Evolutionary conservation across 2,329 filamentous ascomycete species (phyloP), one percentile per base, ranked within the genome.

Genomic region (Diaporthe humulicola): DNA sequence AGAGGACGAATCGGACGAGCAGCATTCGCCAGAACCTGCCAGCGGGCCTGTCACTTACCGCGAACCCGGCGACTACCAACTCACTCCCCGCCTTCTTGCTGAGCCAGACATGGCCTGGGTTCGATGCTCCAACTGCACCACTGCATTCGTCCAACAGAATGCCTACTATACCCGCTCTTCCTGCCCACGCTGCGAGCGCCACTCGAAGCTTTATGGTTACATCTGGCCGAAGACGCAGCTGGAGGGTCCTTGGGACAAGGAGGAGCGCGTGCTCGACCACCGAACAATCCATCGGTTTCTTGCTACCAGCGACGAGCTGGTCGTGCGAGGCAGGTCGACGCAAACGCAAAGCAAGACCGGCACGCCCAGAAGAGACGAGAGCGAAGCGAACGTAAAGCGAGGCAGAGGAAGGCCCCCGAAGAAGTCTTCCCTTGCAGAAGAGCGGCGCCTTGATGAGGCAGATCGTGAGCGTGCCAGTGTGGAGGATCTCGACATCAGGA

Each of bases 141-240:
- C 89, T 1, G 91, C 93, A 75, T 99, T 98, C 81, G 93, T 98
- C 8, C 96, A 98, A 82, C 89, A 91, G 54, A 94, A 98, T 77
- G 95, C 95, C 0, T 98, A 98, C 82, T 93, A 93, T 77, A 98
- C 96, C 1, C 91, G 93, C 70, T 92, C 93, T 66, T 93, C 95
- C 22, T 99, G 97, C 82, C 96, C 95, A 5, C 91, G 97, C 9
- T 99, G 97, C 83, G 97, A 99, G 85, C 91, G 97, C 0, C 97
- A 99, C 81, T 97, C 94, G 22, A 98, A 98, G 85, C 86, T 99
- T 0, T 99, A 98, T 82, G 97, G 97, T 0, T 98, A 94, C 81
- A 88, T 93, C 74, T 99, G 97, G 97, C 97, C 97, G 8, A 98
- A 99, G 86, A 98, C 97, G 0, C 94, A 98, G 75, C 93, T 89